phyloP scores from a whole-genome alignment of 345 rosid species.

The Hypericum androsaemum region DNA sequence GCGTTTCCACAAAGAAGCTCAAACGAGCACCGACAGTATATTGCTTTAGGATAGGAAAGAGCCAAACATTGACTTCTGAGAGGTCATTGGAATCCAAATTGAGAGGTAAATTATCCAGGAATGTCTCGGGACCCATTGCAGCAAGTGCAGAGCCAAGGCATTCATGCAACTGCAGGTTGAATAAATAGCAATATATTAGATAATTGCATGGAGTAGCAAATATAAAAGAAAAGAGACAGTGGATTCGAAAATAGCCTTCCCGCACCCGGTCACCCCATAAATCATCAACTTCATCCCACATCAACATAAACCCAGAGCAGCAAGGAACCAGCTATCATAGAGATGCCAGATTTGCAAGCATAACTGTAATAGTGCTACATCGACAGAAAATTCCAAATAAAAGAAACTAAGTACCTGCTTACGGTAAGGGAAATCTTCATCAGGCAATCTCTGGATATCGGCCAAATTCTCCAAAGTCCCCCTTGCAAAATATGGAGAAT shows the following conservation, averaged over 20 bases:
- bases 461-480: conserved; percentile 68
- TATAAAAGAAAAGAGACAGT: not conserved
- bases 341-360: too few species aligned
- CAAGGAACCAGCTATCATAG: too few species aligned
- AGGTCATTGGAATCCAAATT: conserved; percentile 67
- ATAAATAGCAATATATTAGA: not conserved
- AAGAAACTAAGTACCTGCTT: conserved; percentile 48
- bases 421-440: conserved; percentile 72
- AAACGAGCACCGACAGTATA: conserved; percentile 71
- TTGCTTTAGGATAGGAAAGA: conserved; percentile 89
- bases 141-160: conserved; percentile 90
- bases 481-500: conserved; percentile 70
- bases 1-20: conserved; percentile 54
- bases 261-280: too few species aligned
- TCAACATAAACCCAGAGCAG: too few species aligned
- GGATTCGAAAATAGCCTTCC: not conserved
- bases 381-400: too few species aligned
- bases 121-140: conserved; percentile 89
- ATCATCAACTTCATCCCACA: too few species aligned
- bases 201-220: not conserved
- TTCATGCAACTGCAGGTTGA: conserved; percentile 59
- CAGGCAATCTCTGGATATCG: conserved; percentile 73
- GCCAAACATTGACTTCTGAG: conserved; percentile 83
- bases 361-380: too few species aligned
- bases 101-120: conserved; percentile 59